Conservation (phyloP, 768 basidiomycete species). For the Favolaschia claudopus region DNA sequence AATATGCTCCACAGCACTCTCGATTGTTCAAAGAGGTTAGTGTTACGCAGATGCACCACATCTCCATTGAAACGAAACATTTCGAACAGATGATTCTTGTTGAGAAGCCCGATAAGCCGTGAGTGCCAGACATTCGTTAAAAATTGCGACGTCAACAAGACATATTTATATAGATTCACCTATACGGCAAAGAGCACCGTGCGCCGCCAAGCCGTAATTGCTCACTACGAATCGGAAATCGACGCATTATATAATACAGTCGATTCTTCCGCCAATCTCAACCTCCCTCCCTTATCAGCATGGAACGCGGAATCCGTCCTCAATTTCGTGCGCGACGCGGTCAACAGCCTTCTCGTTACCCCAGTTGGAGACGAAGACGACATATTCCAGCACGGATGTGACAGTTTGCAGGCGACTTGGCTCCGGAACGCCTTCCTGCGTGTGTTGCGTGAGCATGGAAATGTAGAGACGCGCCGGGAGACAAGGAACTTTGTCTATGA, state of each 20-base stretch:
- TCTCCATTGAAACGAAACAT: neutral
- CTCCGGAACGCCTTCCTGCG: constrained; percentile 48
- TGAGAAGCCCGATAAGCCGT: constrained; percentile 40
- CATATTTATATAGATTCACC: constrained; percentile 28
- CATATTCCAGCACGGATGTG: constrained; percentile 50
- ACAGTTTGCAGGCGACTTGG: constrained; percentile 51
- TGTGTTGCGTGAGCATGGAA: constrained; percentile 36
- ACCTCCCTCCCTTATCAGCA: constrained; percentile 28
- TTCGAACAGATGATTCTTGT: constrained; percentile 46
- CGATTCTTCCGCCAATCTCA: no score
- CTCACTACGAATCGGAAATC: constrained; percentile 47
- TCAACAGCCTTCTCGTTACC: constrained; percentile 40
- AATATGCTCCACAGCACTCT: constrained; percentile 48
- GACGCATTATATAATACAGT: constrained; percentile 41
- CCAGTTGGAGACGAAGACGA: constrained; percentile 40
- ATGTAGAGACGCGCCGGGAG: constrained; percentile 27
- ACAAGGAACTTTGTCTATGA: constrained; percentile 45
- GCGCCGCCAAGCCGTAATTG: constrained; percentile 42
- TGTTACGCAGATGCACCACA: no score
- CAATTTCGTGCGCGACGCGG: constrained; percentile 40
- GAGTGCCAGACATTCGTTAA: neutral
- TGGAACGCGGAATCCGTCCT: constrained; percentile 34
- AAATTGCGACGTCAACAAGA: neutral
- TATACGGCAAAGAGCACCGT: constrained; percentile 47
- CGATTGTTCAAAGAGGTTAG: constrained; percentile 50